Percentiles rank a stretch among this genome's conserved stretches.
phyloP scores from a whole-genome alignment of 202 grass and related monocot species.

The Carex sylvatica region DNA sequence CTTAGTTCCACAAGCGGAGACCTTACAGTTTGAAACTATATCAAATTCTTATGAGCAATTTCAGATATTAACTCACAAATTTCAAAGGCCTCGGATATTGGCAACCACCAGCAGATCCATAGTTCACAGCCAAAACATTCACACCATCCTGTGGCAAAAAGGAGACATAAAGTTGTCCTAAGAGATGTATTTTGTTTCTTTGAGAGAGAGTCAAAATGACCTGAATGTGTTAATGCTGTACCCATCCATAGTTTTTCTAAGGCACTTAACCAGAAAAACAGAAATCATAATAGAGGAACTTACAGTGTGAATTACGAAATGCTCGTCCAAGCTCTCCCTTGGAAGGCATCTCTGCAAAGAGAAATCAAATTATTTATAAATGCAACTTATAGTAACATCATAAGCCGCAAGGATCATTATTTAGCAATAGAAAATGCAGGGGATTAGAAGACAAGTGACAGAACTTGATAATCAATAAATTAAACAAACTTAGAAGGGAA shows the following conservation, averaged over 20 bases:
- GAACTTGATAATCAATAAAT: neutral
- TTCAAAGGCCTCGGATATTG: slow-evolving; percentile 65
- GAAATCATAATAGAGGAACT: slow-evolving; percentile 32
- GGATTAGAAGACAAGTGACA: neutral
- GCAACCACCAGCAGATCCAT: slow-evolving; percentile 89
- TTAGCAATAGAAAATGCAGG: neutral
- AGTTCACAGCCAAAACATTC: slow-evolving; percentile 88
- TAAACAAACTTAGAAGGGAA: slow-evolving; percentile 5
- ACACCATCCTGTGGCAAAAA: slow-evolving; percentile 68
- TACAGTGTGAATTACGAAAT: slow-evolving; percentile 95
- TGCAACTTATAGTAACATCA: slow-evolving; percentile 26
- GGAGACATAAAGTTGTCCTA: slow-evolving; percentile 20
- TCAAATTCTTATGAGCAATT: neutral
- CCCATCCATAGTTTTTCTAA: neutral
- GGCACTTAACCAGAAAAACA: slow-evolving; percentile 9
- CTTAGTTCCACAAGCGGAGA: neutral
- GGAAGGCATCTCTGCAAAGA: slow-evolving; percentile 90
- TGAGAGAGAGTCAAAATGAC: neutral
- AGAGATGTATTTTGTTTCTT: slow-evolving; percentile 2
- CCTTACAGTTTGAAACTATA: neutral
- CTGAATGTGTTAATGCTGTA: neutral
- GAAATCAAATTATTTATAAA: slow-evolving; percentile 16
- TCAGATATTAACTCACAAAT: slow-evolving; percentile 51
- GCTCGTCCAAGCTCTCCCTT: slow-evolving; percentile 83
- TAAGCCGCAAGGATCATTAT: neutral